Base-by-base conservation (phyloP, 176 grass and related monocot genomes). In the Musa beccarii region DNA sequence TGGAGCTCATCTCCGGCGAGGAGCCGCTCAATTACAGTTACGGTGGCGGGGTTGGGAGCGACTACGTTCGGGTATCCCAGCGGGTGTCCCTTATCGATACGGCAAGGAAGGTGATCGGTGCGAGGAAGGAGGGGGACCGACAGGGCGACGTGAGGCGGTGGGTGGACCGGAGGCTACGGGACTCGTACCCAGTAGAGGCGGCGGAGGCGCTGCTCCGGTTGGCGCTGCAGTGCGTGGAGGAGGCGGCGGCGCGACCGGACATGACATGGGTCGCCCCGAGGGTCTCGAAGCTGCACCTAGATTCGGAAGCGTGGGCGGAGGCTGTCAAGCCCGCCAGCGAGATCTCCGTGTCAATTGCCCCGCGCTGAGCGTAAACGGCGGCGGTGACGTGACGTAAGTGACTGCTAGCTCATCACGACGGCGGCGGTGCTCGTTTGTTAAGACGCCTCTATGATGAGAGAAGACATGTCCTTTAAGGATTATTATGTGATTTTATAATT, bases 251-350 rank as follows among this genome's bases (percentile, higher is more conserved):
- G 10, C 84, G 90, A 53, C 94, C 90, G 28, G 88, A 89, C 12
- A 98, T 93, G 86, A 29, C 80, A 1, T 91, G 80, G 90, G 88
- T 89, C 6, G 86, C 86, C n/a, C 90, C 71, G 9, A 90, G 85
- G 75, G 80, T 98, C 9, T 98, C 94, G 16, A 89, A 84, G 84
- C 76, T 98, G 50, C 93, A 85, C 85, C 70, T 98, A 0, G 95
- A 98, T 73, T 87, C 94, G 57, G 80, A 80, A 15, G 73, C 19
- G 25, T 87, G 85, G 85, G 73, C 81, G 1, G 80, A 76, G 9
- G 69, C 57, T 71, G 77, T 93, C 67, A 73, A 78, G 8, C 10
- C 84, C 59, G 82, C 86, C 51, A 89, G 90, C 20, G 95, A 89
- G 59, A 89, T 98, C 74, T 91, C 90, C 28, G 49, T 93, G 71